These are phyloP conservation scores for Backusella circina DNA, from an alignment of 192 early-diverging fungal species.

Conservation along the genomic window DNA sequence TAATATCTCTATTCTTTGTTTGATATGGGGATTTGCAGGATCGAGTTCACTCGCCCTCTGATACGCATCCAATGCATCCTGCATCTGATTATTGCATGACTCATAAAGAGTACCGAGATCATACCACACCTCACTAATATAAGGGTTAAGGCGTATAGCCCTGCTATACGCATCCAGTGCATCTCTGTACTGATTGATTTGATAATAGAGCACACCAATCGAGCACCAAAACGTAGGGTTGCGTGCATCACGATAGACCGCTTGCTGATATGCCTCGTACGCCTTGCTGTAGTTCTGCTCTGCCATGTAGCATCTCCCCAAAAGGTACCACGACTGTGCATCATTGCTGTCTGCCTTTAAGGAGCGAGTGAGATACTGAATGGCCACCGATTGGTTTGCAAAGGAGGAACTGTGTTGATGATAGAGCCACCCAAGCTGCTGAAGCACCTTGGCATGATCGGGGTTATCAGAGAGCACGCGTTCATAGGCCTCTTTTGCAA, in stretches of 20 bases:
- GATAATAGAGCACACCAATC: constrained; percentile 96
- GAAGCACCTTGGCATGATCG: constrained; percentile 91
- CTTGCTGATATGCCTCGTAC: constrained; percentile 97
- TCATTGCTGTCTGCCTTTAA: constrained; percentile 83
- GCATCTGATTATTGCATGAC: constrained; percentile 94
- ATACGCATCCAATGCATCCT: constrained; percentile 96
- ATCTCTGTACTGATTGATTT: constrained; percentile 93
- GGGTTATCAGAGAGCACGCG: constrained; percentile 84
- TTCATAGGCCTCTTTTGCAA: constrained; percentile 91
- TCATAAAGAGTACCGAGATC: constrained; percentile 96
- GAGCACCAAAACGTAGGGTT: constrained; percentile 99
- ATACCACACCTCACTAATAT: constrained; percentile 97
- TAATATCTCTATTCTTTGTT: constrained; percentile 26
- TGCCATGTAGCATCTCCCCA: constrained; percentile 96
- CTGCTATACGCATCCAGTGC: constrained; percentile 96
- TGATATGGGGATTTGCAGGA: constrained; percentile 61
- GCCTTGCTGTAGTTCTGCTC: constrained; percentile 93
- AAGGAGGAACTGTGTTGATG: constrained; percentile 82
- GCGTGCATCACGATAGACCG: constrained; percentile 87
- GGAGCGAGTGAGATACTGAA: constrained; percentile 77
- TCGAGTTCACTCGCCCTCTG: constrained; percentile 91
- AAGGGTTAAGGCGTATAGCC: constrained; percentile 90
- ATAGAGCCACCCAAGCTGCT: constrained; percentile 96
- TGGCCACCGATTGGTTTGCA: constrained; percentile 80
- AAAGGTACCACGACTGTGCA: constrained; percentile 91